Base-by-base conservation (phyloP, 2,329 filamentous ascomycete species). In the Trichoderma asperellum region DNA sequence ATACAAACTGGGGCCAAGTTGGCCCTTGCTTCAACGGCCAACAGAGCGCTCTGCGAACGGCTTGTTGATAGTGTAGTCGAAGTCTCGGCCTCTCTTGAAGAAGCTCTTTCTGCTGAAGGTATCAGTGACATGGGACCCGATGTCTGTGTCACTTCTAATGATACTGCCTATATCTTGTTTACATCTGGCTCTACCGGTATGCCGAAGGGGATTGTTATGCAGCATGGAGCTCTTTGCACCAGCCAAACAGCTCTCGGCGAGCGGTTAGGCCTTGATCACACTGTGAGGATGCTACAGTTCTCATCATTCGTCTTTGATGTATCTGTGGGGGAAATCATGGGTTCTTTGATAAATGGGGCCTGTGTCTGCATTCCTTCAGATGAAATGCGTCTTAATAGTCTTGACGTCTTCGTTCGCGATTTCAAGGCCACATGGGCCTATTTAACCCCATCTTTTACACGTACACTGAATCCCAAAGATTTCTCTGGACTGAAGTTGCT, bases 271-370 rank as follows among this genome's bases (percentile, higher is more conserved):
- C n/a, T 70, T 32, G 37, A 67, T 2, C 40, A 49, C 18, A 61
- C 53, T 14, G 62, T 60, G 1, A 53, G 68, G 6, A 56, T 57
- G 35, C 27, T 70, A 1, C 68, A 70, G 16, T 70, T 70, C 35
- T 64, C 68, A 16, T 35, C 63, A 1, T 70, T 68, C 16, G 63
- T 68, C 18, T 70, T 73, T 7, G 71, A 73, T 21, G 62, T 68
- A 2, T 59, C 63, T 8, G 60, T 71, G 1, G 61, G 69, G 16
- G 69, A 71, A 29, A 71, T 69, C 1, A 35, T 71, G 29, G 55
- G 58, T 2, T 18, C 69, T n/a, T 55, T 71, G 8, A 65, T 71
- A 18, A 60, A 35, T 7, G 67, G 69, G 2, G 67, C 52, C 5
- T 65, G 67, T 16, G 29, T 71, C 7, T 65, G 66, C 7, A 58